Base-by-base conservation (phyloP, 2,329 filamentous ascomycete genomes). In the Dendrostoma leiphaemia region DNA sequence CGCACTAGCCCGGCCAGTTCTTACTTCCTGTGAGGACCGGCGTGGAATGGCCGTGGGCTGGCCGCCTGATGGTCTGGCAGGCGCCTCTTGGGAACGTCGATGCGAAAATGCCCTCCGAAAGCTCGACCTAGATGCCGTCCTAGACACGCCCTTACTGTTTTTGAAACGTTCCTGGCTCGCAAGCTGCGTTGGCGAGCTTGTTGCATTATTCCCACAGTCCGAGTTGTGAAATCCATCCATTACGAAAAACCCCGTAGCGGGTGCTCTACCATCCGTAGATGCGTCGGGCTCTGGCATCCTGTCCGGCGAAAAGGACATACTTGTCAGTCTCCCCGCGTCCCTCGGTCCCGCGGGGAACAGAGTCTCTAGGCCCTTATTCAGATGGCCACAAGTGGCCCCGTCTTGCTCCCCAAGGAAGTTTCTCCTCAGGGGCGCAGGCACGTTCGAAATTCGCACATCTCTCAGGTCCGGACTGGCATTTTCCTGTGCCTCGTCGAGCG, bases 141-240 rank as follows among this genome's bases (percentile, higher is more conserved):
- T 17, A 15, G 2, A 28, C 9, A 17, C 10, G 2, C 15, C 8
- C 9, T 13, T 15, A 3, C 12, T 24, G 3, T 23, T 23, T 19
- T 7, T n/a, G 29, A 34, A 10, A 2, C 17, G 23, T 10, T 35
- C n/a, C 8, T 26, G 29, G 6, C 29, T 26, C 28, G 21, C 31
- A 35, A 45, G 28, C 5, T n/a, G 38, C 6, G 32, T 29, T 2
- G 17, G 17, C 28, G 48, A 35, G 3, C 6, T 17, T n/a, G 38
- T 44, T 10, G 48, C 38, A 24, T 43, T 43, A n/a, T 29, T 32
- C 2, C 40, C 48, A 13, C 44, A 38, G 7, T 41, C 38, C n/a
- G 48, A 51, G n/a, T 51, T 51, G 15, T 37, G 32, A 7, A 51
- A 51, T 3, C 48, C 48, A 19, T 45, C 48, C 48, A 51, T 51